Evolutionary conservation across 441 rosid genomes (phyloP), one percentile per base, ranked within the genome.

Genomic region (Geranium incanum): DNA sequence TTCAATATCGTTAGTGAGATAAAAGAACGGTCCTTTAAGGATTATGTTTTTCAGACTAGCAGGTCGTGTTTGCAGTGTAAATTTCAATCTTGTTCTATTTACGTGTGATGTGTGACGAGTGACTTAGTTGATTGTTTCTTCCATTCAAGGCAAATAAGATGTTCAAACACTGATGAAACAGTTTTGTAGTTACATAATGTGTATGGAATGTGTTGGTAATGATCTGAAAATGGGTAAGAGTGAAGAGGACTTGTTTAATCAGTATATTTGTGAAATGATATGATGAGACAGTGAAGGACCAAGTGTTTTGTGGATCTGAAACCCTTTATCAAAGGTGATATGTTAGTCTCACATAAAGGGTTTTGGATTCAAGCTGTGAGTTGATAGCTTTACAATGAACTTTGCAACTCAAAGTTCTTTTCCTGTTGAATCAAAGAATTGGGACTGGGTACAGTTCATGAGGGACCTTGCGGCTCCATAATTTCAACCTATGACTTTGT

Each of bases 281-380:
- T 59, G 64, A 59, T 16, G 64, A 16, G 64, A 59, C 64, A 59
- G 1, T 16, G 23, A 28, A 59, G 64, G 64, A 59, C 64, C 64
- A 59, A 59, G 64, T 59, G 64, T 19, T 59, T 59, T 59, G 64
- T 59, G 55, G 55, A 28, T 48, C 55, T 48, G 55, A 48, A 15
- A 11, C 16, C 33, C 33, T 28, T 28, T 28, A 28, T 1, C 33
- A 28, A 48, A 48, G 55, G n/a, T 48, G 64, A 59, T 59, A 16
- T n/a, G 18, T n/a, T 28, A 59, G 64, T 59, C 64, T 5, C 28
- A 59, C 64, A 33, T 59, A 59, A 59, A 59, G 64, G 64, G 64
- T 59, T 59, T 59, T 59, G 64, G 64, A 59, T 18, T 1, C 21
- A 18, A 59, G 33, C 21, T 59, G 23, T 59, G 64, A 59, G 19